phyloP scores from a whole-genome alignment of 2,329 filamentous ascomycete genomes.

The Claviceps spartinae region DNA sequence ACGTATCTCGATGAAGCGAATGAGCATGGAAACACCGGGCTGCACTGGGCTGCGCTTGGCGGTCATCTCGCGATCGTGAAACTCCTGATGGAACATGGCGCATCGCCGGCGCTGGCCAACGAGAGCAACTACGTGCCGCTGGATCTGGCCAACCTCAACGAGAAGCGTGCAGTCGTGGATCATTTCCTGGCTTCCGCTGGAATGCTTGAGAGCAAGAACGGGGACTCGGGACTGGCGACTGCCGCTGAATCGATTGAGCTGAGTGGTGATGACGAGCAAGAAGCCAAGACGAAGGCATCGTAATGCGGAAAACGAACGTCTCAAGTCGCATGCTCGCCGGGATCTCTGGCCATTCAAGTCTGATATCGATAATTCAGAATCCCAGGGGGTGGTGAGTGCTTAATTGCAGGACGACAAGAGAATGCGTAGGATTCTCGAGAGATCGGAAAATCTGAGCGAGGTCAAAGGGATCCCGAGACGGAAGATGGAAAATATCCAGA shows the following conservation, averaged over 20 bases:
- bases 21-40: constrained; percentile 70
- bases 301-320: not conserved
- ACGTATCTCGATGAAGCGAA: constrained; percentile 58
- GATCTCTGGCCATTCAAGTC: not conserved
- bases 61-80: constrained; percentile 74
- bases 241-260: constrained; percentile 26
- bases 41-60: constrained; percentile 90
- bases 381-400: not conserved
- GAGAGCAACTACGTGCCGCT: constrained; percentile 70
- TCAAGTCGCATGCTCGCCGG: not conserved
- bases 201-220: constrained; percentile 34
- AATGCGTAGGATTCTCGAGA: too few relatives aligned
- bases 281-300: constrained; percentile 8
- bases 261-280: constrained; percentile 17
- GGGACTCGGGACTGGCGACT: constrained; percentile 27
- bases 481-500: too few relatives aligned
- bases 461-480: too few relatives aligned
- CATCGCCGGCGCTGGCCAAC: constrained; percentile 67
- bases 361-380: not conserved
- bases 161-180: constrained; percentile 51
- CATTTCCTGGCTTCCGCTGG: constrained; percentile 40
- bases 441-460: too few relatives aligned
- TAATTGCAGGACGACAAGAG: too few relatives aligned
- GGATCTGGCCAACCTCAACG: constrained; percentile 58
- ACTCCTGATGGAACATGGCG: constrained; percentile 60